Percentiles rank a stretch among this genome's conserved stretches.
phyloP scores from a whole-genome alignment of 768 basidiomycete species.

The Termitomyces sp. region DNA sequence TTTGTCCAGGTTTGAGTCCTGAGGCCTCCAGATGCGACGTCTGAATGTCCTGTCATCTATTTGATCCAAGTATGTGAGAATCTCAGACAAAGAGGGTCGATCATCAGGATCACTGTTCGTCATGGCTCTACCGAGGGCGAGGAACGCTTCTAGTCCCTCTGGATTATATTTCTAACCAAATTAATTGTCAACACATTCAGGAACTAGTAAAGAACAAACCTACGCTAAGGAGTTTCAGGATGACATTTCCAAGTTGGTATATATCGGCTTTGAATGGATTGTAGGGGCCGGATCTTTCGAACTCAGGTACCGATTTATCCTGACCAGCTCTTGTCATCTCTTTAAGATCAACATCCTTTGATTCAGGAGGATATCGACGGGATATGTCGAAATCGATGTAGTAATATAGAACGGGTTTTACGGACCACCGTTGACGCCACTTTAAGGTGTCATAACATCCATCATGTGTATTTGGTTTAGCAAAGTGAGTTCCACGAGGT shows the following conservation, averaged over 20 bases:
- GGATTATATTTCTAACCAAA: not conserved
- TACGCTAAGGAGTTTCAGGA: not conserved
- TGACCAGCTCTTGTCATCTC: not conserved
- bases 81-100: not conserved
- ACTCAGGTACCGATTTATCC: not conserved
- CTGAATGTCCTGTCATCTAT: not conserved
- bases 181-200: too few species aligned
- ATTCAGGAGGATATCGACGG: not conserved
- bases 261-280: not conserved
- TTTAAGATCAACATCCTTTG: not conserved
- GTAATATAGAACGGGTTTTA: conserved; percentile 11
- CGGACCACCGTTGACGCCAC: not conserved
- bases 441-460: not conserved
- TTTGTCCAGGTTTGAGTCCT: not conserved
- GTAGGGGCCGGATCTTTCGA: not conserved
- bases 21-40: not conserved
- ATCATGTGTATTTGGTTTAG: not conserved
- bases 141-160: not conserved
- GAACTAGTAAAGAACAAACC: not conserved
- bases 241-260: not conserved
- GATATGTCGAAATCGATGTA: conserved; percentile 2
- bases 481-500: conserved; percentile 1
- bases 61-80: not conserved
- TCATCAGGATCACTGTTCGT: not conserved
- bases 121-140: not conserved